Base-by-base conservation (phyloP, 441 rosid species). In the Syzygium syzygioides region DNA sequence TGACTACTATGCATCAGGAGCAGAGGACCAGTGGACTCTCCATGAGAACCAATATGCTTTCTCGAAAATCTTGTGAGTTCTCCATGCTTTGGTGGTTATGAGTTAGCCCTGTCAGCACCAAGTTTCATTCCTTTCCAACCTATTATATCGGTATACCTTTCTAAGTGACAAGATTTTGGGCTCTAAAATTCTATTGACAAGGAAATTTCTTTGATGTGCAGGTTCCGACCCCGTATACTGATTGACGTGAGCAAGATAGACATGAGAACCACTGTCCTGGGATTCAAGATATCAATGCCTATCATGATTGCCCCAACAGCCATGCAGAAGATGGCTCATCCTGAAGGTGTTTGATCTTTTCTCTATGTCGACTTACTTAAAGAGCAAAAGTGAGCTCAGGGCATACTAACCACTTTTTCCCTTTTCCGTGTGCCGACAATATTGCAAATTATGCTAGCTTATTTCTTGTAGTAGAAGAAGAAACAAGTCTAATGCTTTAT, bases 241-340 rank as follows among this genome's bases (percentile, higher is more conserved):
- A 90, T 97, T 55, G 99, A 98, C 90, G 99, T 98, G 56, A 95
- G 94, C 95, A 91, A 93, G 93, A 97, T 98, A 87, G 98, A 96
- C 91, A 94, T 93, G 92, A 90, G 93, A 89, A 95, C 98, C 59
- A 95, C 91, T 54, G 94, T 98, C 60, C 89, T 98, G 94, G 99
- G 99, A 76, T 96, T 95, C 94, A 97, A 98, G 86, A 91, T 96
- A 90, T 95, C 98, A 54, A 97, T 98, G 99, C 99, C 99, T 48
- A 96, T 98, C 91, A 95, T 98, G 99, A 91, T 98, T 93, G 99
- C 99, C 91, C 99, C 99, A 50, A 92, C 97, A n/a, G 99, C 98
- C 32, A 94, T 98, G 96, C 99, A 97, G 95, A 98, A 98, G 93
- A 98, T 98, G 99, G 99, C 99, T 88, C 99, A 98, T 88, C 99